phyloP scores from a whole-genome alignment of 352 stramenopile genomes.

The Detonula confervacea region DNA sequence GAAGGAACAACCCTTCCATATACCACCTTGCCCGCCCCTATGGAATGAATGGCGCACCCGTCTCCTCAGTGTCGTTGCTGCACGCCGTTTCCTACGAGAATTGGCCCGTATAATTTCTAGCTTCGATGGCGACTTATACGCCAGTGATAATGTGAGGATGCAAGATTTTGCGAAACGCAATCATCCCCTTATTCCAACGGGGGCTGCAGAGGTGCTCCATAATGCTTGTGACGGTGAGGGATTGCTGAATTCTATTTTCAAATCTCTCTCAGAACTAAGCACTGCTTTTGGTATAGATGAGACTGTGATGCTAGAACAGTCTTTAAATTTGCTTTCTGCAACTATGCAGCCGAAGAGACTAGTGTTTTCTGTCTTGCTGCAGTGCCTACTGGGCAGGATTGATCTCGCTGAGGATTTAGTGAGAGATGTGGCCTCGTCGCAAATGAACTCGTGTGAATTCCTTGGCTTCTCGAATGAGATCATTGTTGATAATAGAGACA shows the following conservation, averaged over 20 bases:
- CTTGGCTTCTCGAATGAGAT: slow-evolving; percentile 72
- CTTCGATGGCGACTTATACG: slow-evolving; percentile 62
- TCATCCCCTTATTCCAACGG: slow-evolving; percentile 59
- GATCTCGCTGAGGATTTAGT: slow-evolving; percentile 79
- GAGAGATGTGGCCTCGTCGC: slow-evolving; percentile 53
- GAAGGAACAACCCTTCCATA: slow-evolving; percentile 43
- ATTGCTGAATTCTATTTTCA: slow-evolving; percentile 56
- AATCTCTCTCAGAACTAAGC: slow-evolving; percentile 56
- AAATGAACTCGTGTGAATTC: slow-evolving; percentile 64
- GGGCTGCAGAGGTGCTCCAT: slow-evolving; percentile 70
- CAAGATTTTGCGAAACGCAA: slow-evolving; percentile 41
- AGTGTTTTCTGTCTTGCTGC: slow-evolving; percentile 70
- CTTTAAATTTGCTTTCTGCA: slow-evolving; percentile 57
- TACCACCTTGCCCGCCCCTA: slow-evolving; percentile 47
- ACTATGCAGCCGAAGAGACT: slow-evolving; percentile 44
- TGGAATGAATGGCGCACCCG: slow-evolving; percentile 73
- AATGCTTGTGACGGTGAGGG: slow-evolving; percentile 68
- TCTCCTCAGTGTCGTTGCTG: slow-evolving; percentile 51
- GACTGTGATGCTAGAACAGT: slow-evolving; percentile 55
- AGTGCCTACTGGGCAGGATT: slow-evolving; percentile 59
- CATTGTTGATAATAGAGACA: slow-evolving; percentile 49
- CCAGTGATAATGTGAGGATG: slow-evolving; percentile 25
- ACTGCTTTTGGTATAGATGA: slow-evolving; percentile 52
- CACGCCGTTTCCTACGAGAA: slow-evolving; percentile 72
- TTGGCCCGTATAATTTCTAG: slow-evolving; percentile 61